phyloP scores from a whole-genome alignment of 176 grass and related monocot species.

The bread wheat (Triticum aestivum) region DNA sequence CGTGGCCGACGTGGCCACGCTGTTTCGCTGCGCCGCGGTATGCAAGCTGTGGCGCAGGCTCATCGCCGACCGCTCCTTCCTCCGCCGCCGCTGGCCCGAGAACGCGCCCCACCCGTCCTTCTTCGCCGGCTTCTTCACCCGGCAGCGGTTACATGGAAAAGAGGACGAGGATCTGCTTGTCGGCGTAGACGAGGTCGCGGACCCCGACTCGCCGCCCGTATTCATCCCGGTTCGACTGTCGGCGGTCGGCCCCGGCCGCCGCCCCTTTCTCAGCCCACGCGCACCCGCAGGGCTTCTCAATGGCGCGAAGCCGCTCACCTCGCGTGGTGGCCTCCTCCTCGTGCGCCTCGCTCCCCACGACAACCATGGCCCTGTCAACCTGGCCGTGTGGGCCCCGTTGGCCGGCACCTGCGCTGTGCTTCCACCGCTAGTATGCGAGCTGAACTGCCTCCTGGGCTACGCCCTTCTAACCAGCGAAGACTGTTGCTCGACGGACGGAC shows the following conservation, averaged over 20 bases:
- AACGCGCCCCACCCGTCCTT: not conserved
- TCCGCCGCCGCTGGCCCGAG: not conserved
- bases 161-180: not conserved
- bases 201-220: not conserved
- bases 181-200: not conserved
- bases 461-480: not conserved
- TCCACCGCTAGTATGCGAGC: not conserved
- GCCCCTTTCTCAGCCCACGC: not conserved
- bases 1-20: not conserved
- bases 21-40: not conserved
- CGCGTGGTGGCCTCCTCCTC: not conserved
- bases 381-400: not conserved
- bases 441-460: not conserved
- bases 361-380: no score
- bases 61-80: not conserved
- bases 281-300: not conserved
- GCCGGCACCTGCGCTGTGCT: not conserved
- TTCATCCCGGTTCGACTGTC: not conserved
- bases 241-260: not conserved
- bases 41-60: not conserved
- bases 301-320: not conserved
- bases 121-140: not conserved
- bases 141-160: not conserved
- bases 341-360: not conserved
- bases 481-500: not conserved